Evolutionary conservation across 441 rosid species (phyloP), one percentile per base, ranked within the genome.

Genomic region (Jatropha multifida): DNA sequence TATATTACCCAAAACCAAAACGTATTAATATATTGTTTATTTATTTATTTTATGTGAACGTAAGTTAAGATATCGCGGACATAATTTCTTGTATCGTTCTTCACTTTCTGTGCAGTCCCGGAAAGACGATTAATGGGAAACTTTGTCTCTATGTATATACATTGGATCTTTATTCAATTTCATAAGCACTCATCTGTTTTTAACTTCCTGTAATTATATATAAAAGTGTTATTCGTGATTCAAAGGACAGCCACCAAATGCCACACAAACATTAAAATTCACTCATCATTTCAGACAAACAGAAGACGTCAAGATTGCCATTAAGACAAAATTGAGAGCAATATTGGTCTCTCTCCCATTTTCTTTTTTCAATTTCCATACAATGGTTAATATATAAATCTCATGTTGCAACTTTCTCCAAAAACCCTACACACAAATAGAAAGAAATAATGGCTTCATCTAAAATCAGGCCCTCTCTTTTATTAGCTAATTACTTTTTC

Each of bases 381-480:
- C 48, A 44, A 6, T 6, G 10, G 10, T 44, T 11, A 6, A 42
- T 60, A 68, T 20, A 13, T 17, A 13, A 7, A 6, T 68, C 9
- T 23, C 3, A 8, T 15, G 2, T 4, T 68, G 26, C 27, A 69
- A 41, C 69, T 51, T 52, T 6, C 37, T 26, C n/a, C 10, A 10
- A 13, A 49, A 23, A 44, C 26, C 8, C 40, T 61, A 67, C 62
- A 55, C 13, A 38, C 48, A 49, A 61, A 63, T 11, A 44, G 54
- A 56, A 51, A 23, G 7, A 23, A 17, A 37, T 23, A 3, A 80
- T 70, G 78, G 61, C 20, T 70, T 74, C 78, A 11, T 32, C 32
- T 41, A 61, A 17, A 37, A 20, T 41, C 42, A 42, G 71, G 4
- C 14, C 3, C 2, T 44, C 64, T 18, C n/a, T 40, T 56, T 13